Conservation (phyloP, 192 early-diverging fungal species). For the Coemansia sp. region DNA sequence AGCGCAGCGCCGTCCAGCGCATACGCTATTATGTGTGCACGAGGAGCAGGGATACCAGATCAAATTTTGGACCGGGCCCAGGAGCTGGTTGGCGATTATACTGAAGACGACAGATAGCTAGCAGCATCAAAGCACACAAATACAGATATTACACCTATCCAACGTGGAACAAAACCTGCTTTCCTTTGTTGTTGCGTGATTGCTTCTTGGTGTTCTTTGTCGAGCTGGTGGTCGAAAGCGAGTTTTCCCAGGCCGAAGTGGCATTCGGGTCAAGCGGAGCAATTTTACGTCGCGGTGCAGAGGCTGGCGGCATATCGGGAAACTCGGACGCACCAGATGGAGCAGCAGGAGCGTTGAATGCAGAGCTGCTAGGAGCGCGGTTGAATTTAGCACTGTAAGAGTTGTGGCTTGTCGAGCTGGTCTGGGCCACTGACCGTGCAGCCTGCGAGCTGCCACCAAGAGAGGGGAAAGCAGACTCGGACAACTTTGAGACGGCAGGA, state of each 20-base stretch:
- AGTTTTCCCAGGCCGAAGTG: slow-evolving; percentile 32
- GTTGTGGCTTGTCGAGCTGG: neutral
- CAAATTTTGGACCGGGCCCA: slow-evolving; percentile 15
- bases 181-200: slow-evolving; percentile 31
- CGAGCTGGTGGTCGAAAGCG: neutral
- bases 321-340: slow-evolving; percentile 18
- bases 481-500: slow-evolving; percentile 1
- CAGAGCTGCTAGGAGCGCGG: neutral
- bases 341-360: neutral
- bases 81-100: slow-evolving; percentile 6
- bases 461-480: slow-evolving; percentile 25
- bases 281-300: slow-evolving; percentile 16
- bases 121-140: neutral
- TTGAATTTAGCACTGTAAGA: slow-evolving; percentile 30
- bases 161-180: slow-evolving; percentile 23
- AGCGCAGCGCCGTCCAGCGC: neutral
- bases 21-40: slow-evolving; percentile 27
- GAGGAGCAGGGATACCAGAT: slow-evolving; percentile 27
- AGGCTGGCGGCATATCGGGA: slow-evolving; percentile 29
- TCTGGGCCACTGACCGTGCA: neutral
- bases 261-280: slow-evolving; percentile 32
- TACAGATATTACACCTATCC: slow-evolving; percentile 1
- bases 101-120: neutral
- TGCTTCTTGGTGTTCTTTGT: slow-evolving; percentile 15
- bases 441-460: slow-evolving; percentile 14